phyloP scores from a whole-genome alignment of 202 grass and related monocot species.

The Carex arenaria region DNA sequence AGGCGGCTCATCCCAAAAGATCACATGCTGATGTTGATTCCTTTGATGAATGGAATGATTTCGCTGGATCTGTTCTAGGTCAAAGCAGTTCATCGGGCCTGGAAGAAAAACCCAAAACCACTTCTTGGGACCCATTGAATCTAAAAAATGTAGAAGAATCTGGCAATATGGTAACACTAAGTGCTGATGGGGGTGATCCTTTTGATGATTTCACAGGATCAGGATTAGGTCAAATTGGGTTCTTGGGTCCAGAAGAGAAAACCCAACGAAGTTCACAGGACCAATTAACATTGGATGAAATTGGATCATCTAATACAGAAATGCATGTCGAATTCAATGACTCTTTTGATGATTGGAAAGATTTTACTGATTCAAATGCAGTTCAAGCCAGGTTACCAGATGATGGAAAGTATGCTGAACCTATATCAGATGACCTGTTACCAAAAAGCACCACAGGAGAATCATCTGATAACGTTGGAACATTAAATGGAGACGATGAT shows the following conservation, averaged over 20 bases:
- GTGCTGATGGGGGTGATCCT: neutral
- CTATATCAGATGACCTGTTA: neutral
- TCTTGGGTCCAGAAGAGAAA: neutral
- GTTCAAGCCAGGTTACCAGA: neutral
- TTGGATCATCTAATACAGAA: conserved; percentile 28
- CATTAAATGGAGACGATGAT: conserved; percentile 32
- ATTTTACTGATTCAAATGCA: conserved; percentile 56
- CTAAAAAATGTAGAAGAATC: conserved; percentile 24
- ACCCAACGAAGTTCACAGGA: conserved; percentile 29
- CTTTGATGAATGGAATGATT: conserved; percentile 52
- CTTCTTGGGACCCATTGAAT: conserved; percentile 35
- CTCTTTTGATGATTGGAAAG: conserved; percentile 74
- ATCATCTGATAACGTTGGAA: conserved; percentile 22
- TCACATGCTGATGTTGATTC: conserved; percentile 28
- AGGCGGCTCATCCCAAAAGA: conserved; percentile 29
- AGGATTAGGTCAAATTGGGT: neutral
- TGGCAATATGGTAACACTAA: conserved; percentile 20
- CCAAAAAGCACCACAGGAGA: neutral
- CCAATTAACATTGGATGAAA: conserved; percentile 35
- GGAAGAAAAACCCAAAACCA: conserved; percentile 15
- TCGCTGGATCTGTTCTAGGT: conserved; percentile 47
- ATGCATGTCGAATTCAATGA: conserved; percentile 31
- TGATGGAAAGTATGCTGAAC: neutral
- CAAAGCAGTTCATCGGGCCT: conserved; percentile 5
- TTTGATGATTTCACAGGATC: neutral